These are phyloP conservation scores for Nitzschia sp. DNA, from an alignment of 108 stramenopile genomes.

Conservation along the genomic window DNA sequence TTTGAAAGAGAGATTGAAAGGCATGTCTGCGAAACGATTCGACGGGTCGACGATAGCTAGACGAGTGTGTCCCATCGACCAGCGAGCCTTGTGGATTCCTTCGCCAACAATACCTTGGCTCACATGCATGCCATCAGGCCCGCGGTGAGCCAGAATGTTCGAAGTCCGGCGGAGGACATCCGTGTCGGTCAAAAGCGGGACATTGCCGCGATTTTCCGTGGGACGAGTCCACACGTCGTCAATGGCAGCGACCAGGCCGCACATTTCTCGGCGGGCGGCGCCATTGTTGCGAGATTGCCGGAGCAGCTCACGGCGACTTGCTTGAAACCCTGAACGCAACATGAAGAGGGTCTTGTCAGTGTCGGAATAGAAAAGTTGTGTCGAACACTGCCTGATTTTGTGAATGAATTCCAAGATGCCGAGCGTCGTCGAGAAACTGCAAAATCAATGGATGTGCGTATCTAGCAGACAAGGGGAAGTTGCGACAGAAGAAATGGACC, in stretches of 20 bases:
- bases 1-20: slow-evolving; percentile 55
- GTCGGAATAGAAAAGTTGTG: neutral
- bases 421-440: neutral
- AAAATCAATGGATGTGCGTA: too few relatives aligned
- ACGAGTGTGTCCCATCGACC: slow-evolving; percentile 66
- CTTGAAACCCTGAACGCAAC: slow-evolving; percentile 24
- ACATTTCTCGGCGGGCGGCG: slow-evolving; percentile 30
- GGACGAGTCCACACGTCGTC: slow-evolving; percentile 50
- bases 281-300: slow-evolving; percentile 4
- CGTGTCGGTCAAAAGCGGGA: slow-evolving; percentile 40
- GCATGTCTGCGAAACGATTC: slow-evolving; percentile 65
- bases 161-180: slow-evolving; percentile 39
- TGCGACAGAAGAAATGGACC: neutral
- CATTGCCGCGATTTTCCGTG: slow-evolving; percentile 13
- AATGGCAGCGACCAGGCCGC: slow-evolving; percentile 56
- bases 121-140: slow-evolving; percentile 57
- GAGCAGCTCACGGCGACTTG: slow-evolving; percentile 18
- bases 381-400: neutral
- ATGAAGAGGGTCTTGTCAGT: slow-evolving; percentile 2
- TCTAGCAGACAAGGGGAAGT: too few relatives aligned
- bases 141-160: slow-evolving; percentile 51
- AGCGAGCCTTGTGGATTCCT: slow-evolving; percentile 21
- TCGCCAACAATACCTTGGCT: slow-evolving; percentile 39
- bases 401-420: neutral
- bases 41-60: slow-evolving; percentile 74